Evolutionary conservation across 306 rosid genomes (phyloP).

Genomic region (Morella rubra): DNA sequence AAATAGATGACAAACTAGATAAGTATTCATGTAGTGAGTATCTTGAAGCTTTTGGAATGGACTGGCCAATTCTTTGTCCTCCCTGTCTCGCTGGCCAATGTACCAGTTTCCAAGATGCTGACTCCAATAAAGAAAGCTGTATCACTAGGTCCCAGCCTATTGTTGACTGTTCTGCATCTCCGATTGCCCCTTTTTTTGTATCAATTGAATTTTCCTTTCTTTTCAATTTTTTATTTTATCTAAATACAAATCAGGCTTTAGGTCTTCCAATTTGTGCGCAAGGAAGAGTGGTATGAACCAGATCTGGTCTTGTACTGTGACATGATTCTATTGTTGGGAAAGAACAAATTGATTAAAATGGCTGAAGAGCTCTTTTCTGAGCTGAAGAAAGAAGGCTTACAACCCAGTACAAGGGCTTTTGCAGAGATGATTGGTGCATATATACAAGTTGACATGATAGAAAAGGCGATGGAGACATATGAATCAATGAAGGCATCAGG

Average conservation of each 20-base stretch:
- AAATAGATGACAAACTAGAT: not conserved
- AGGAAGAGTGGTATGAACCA: constrained; percentile 46
- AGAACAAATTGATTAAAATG: constrained; percentile 47
- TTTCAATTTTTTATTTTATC: constrained; percentile 7
- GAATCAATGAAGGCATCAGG: constrained; percentile 58
- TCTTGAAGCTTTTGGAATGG: not conserved
- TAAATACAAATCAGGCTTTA: constrained; percentile 34
- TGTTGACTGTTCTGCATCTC: not conserved
- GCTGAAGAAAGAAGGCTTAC: constrained; percentile 44
- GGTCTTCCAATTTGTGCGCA: constrained; percentile 61
- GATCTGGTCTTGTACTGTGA: constrained; percentile 54
- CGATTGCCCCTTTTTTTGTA: not conserved
- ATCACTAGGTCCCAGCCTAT: not conserved
- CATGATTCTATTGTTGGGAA: constrained; percentile 59
- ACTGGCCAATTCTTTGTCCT: not conserved
- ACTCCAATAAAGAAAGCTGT: not conserved
- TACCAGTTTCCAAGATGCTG: constrained; percentile 1
- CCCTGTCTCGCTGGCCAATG: not conserved
- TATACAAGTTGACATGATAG: constrained; percentile 44
- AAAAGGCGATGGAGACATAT: constrained; percentile 57
- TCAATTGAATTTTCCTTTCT: not conserved
- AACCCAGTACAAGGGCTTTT: constrained; percentile 57
- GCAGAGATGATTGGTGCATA: constrained; percentile 81
- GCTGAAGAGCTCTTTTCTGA: constrained; percentile 56
- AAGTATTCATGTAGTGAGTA: not conserved